A percentile compares a stretch with the other conserved stretches of the same genome.
Evolutionary conservation across 345 rosid genomes (phyloP).

Genomic region (Euphorbia peplus): DNA sequence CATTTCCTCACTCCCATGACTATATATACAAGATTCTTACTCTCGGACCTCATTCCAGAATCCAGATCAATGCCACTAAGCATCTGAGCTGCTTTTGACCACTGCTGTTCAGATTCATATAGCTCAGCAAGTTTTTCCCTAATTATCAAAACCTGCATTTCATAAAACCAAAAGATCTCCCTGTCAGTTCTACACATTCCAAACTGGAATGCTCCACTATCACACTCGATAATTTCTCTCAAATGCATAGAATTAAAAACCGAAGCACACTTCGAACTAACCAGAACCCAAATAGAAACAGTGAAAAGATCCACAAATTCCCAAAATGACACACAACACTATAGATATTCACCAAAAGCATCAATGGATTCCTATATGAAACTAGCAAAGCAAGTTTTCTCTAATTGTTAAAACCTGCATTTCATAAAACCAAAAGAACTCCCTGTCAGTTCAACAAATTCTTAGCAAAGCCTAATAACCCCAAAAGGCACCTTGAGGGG

Average conservation of each 20-base stretch:
- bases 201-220: neutral
- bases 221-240: neutral
- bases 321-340: neutral
- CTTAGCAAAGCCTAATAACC: too few species aligned
- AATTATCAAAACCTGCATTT: slow-evolving; percentile 63
- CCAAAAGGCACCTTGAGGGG: too few species aligned
- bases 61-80: slow-evolving; percentile 96
- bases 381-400: slow-evolving; percentile 89
- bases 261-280: neutral
- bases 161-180: neutral
- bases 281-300: neutral
- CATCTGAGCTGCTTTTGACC: slow-evolving; percentile 99
- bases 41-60: slow-evolving; percentile 84
- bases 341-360: neutral
- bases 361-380: too few species aligned
- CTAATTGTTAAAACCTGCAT: slow-evolving; percentile 32
- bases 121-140: slow-evolving; percentile 95
- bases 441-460: neutral
- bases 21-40: slow-evolving; percentile 11
- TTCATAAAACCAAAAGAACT: neutral
- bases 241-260: neutral
- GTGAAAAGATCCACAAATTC: neutral
- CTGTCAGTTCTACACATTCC: neutral
- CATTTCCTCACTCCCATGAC: neutral
- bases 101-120: slow-evolving; percentile 84